Percentiles rank a stretch among this genome's conserved stretches.
These are phyloP conservation scores for Serendipita sp. DNA, from an alignment of 768 basidiomycete genomes.

Conservation along the genomic window DNA sequence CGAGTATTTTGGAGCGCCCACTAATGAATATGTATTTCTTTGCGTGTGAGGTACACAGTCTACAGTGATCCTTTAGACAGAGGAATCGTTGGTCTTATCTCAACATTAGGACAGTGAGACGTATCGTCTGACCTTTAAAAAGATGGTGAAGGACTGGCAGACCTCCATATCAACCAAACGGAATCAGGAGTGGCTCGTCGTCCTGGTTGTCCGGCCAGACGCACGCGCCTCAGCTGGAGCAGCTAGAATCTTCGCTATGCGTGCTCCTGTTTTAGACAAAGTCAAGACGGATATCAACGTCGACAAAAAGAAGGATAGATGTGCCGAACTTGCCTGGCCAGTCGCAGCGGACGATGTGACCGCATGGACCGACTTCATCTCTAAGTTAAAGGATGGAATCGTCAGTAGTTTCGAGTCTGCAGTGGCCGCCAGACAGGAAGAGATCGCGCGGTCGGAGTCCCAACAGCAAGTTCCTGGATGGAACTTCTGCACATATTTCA, in stretches of 20 bases:
- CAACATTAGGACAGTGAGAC: conserved; percentile 40
- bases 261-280: conserved; percentile 74
- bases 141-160: conserved; percentile 91
- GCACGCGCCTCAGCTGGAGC: conserved; percentile 36
- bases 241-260: conserved; percentile 59
- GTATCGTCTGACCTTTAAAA: conserved; percentile 61
- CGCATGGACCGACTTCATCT: conserved; percentile 74
- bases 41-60: conserved; percentile 59
- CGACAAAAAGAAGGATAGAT: conserved; percentile 70
- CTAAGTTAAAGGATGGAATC: conserved; percentile 80
- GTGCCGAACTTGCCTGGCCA: conserved; percentile 67
- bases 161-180: conserved; percentile 42
- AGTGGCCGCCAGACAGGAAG: conserved; percentile 68
- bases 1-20: conserved; percentile 69
- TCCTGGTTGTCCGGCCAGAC: conserved; percentile 69
- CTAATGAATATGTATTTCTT: conserved; percentile 76
- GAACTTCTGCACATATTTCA: conserved; percentile 97
- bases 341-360: conserved; percentile 54
- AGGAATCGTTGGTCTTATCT: conserved; percentile 10
- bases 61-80: background rate
- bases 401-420: conserved; percentile 70
- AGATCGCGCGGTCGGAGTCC: conserved; percentile 73
- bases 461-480: conserved; percentile 90
- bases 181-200: conserved; percentile 86
- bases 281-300: conserved; percentile 82